These are phyloP conservation scores for Boletus rex-veris DNA, from an alignment of 768 basidiomycete species.

Conservation along the genomic window DNA sequence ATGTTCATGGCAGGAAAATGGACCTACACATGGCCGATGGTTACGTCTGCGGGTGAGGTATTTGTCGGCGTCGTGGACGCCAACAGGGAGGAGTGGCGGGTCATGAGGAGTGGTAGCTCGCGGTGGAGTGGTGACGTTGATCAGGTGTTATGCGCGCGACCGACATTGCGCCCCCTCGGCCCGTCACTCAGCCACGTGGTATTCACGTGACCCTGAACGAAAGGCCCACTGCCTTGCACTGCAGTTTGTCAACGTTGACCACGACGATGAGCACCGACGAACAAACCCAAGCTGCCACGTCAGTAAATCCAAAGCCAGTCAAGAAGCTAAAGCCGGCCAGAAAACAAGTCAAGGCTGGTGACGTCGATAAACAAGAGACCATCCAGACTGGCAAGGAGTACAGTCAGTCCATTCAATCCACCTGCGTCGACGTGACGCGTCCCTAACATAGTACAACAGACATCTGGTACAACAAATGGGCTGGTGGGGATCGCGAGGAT, in stretches of 20 bases:
- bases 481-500: constrained; percentile 98
- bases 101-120: constrained; percentile 37
- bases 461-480: constrained; percentile 99
- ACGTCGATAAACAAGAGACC: constrained; percentile 85
- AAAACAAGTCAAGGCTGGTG: constrained; percentile 87
- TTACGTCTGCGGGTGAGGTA: constrained; percentile 42
- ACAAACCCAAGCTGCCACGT: constrained; percentile 13
- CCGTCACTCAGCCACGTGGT: constrained; percentile 18
- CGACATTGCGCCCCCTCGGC: constrained; percentile 6
- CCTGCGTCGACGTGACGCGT: background rate
- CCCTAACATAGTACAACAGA: constrained; percentile 43
- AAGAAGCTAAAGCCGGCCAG: constrained; percentile 89
- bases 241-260: constrained; percentile 2
- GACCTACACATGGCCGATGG: constrained; percentile 63
- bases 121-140: constrained; percentile 9
- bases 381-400: constrained; percentile 95
- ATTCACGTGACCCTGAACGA: constrained; percentile 20
- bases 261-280: constrained; percentile 33
- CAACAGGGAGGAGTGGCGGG: constrained; percentile 44
- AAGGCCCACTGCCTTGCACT: background rate
- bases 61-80: constrained; percentile 41
- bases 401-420: constrained; percentile 53
- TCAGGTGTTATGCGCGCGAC: constrained; percentile 1
- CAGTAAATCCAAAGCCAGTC: constrained; percentile 24
- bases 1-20: constrained; percentile 1